Evolutionary conservation across 148 eudicot genomes (phyloP).

Genomic region (Silene uniflora): DNA sequence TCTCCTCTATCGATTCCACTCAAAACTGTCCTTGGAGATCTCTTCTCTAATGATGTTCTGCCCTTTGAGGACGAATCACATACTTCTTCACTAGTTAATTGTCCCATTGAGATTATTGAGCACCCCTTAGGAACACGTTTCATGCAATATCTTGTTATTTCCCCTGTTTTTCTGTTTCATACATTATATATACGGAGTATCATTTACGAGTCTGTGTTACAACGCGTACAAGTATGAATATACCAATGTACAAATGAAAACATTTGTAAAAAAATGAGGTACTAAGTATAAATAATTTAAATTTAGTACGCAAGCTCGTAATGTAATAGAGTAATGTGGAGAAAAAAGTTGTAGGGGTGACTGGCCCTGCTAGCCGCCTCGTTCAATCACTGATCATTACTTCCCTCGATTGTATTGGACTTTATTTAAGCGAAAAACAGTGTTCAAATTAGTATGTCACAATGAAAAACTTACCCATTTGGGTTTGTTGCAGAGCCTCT

Average conservation of each 20-base stretch:
- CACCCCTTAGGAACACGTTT: conserved; percentile 63
- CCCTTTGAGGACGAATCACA: neutral
- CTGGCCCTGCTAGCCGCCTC: no score
- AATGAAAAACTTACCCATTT: conserved; percentile 32
- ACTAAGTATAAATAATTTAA: no score
- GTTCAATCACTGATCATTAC: no score
- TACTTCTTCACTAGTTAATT: conserved; percentile 18
- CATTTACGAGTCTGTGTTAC: no score
- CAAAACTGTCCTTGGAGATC: conserved; percentile 68
- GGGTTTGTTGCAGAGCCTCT: conserved; percentile 37
- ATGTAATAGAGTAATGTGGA: no score
- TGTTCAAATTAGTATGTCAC: neutral
- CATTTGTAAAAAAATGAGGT: no score
- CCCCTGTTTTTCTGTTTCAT: conserved; percentile 23
- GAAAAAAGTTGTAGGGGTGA: no score
- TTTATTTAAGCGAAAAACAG: neutral
- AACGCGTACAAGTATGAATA: no score
- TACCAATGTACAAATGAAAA: no score
- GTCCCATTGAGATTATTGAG: conserved; percentile 55
- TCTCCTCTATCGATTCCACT: conserved; percentile 36
- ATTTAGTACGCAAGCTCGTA: no score
- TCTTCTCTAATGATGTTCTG: conserved; percentile 30
- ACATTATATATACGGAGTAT: no score
- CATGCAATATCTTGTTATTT: conserved; percentile 42
- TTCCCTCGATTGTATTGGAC: no score